Evolutionary conservation across 495 filamentous ascomycete species (phyloP), one percentile per base, ranked within the genome.

Genomic region (Pseudotulostoma volvatum): DNA sequence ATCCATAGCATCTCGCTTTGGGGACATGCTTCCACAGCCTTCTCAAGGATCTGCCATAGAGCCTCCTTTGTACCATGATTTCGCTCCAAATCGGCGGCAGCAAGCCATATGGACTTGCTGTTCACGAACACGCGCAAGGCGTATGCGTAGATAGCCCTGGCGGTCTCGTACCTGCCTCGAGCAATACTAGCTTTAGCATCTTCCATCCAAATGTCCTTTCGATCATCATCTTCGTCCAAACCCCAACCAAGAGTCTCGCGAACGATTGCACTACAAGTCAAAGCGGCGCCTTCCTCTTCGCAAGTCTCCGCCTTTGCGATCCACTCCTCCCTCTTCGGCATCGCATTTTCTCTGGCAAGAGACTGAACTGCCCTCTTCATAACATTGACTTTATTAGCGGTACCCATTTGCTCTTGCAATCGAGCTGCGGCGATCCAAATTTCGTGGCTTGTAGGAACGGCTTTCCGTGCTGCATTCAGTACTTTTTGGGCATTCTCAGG

Each of bases 251-350:
- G 73, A 0, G 92, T 99, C 49, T 94, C 86, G 25, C 76, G 71
- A 46, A 99, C 81, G 51, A 96, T 95, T 20, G 78, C 77, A 39
- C 72, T 73, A 49, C 84, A 93, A 0, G 92, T 94, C 33, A 87
- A 66, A 4, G 85, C 62, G 9, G 85, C 87, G 11, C 82, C 86
- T 53, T 96, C 90, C 32, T 82, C 79, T 59, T 99, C 90, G 54
- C 90, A 93, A 45, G 80, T 84, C 54, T 96, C 87, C 0, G 90
- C 92, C 56, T 96, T 84, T 2, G 72, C 68, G 32, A 99, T 88
- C 90, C 90, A 99, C 45, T 95, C 87, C 47, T 99, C 90, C 31
- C 90, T 76, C 52, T 92, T 88, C 31, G 88, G 66, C 90, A 99
- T 96, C 8, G 90, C 90, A 28, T 84, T 86, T 42, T 93, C 84